Base-by-base conservation (phyloP, 2,329 filamentous ascomycete genomes). In the Clonostachys chloroleuca region DNA sequence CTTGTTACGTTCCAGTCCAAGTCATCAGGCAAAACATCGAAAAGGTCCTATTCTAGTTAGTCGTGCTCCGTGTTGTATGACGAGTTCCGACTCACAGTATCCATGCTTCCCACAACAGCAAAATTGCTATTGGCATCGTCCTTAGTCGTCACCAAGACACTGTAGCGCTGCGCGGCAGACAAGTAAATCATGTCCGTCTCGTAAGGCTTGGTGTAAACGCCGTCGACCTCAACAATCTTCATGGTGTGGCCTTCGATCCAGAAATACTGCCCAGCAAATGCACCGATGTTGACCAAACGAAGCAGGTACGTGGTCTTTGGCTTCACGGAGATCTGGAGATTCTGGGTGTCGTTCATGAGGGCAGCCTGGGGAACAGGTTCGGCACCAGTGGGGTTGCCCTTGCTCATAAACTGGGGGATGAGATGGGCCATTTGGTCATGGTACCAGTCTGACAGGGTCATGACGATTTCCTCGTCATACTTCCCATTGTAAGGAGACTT, bases 241-340 rank as follows among this genome's bases (percentile, higher is more conserved):
- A 90, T 81, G 34, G 78, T 84, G 55, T 84, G 81, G 16, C 75
- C 80, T 59, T 86, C 82, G 46, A 86, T 79, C 81, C 81, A 86
- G 42, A 86, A 59, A 52, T 84, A 84, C 56, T 85, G 80, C 4
- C 74, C 77, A 2, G 81, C 79, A 66, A 89, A 91, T 14, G 86
- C 87, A 13, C 83, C 86, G 17, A 89, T 79, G 55, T 89, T 90
- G 55, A 89, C 72, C 49, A 91, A 71, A 40, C 84, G 83, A 55
- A 92, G 75, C 9, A 89, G 68, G 49, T 92, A 92, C 0, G 84
- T 92, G 56, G 81, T 88, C 4, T 79, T 78, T 0, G 87, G 81
- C 53, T 83, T 55, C 4, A 91, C 77, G 1, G 72, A 55, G 36
- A 90, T 65, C 4, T 68, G 76, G 4, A 82, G 64, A 47, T 85